Percentiles rank a stretch among this genome's conserved stretches.
Conservation (phyloP, 129 eudicot species). For the Tagetes erecta region DNA sequence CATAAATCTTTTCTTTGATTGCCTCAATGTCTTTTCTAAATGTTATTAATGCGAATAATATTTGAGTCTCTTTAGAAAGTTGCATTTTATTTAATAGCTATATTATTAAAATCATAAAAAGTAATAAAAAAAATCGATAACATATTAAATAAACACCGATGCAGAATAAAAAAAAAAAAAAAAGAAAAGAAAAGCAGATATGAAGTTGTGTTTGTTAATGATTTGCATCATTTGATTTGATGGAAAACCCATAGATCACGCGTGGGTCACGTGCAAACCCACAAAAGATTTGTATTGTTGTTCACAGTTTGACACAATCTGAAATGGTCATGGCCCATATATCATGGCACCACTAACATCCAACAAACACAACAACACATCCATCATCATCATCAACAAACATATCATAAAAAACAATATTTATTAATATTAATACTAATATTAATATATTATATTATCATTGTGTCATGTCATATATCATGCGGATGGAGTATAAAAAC, state of each 20-base stretch:
- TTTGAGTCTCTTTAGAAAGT: too few relatives aligned
- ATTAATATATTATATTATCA: background rate
- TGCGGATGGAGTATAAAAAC: constrained; percentile 15
- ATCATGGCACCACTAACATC: constrained; percentile 34
- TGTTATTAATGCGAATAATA: too few relatives aligned
- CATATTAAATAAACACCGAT: too few relatives aligned
- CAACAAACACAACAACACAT: constrained; percentile 18
- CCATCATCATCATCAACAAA: constrained; percentile 10
- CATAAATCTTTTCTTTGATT: too few relatives aligned
- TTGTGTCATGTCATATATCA: constrained; percentile 13
- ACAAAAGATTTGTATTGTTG: constrained; percentile 27
- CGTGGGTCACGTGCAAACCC: constrained; percentile 35
- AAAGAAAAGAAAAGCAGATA: background rate
- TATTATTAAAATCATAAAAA: too few relatives aligned
- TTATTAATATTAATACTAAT: background rate
- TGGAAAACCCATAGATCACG: constrained; percentile 34
- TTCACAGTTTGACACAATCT: constrained; percentile 23
- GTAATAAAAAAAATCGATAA: too few relatives aligned
- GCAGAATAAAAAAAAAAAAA: background rate
- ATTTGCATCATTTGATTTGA: background rate
- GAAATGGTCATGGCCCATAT: constrained; percentile 14
- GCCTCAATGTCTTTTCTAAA: too few relatives aligned
- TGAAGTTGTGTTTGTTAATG: constrained; percentile 2
- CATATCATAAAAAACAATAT: background rate
- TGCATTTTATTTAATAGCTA: too few relatives aligned